A percentile compares a stretch with the other conserved stretches of the same genome.
Evolutionary conservation across 352 stramenopile genomes (phyloP).

Genomic region (Pythium plurisporium): DNA sequence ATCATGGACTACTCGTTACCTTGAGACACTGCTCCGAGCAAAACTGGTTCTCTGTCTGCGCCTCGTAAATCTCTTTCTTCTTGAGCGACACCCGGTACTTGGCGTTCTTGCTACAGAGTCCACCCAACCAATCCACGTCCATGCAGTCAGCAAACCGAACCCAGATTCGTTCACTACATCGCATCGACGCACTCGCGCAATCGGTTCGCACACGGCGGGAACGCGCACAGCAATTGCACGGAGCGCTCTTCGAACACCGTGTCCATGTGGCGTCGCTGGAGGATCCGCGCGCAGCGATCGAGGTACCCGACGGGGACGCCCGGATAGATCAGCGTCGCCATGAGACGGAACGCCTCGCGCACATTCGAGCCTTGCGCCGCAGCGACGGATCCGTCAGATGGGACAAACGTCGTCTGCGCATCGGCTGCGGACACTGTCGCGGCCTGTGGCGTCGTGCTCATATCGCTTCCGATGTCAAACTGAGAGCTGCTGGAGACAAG

Average conservation of each 20-base stretch:
- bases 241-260: slow-evolving; percentile 79
- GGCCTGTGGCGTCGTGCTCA: too few species aligned
- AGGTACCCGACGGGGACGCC: slow-evolving; percentile 61
- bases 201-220: slow-evolving; percentile 59
- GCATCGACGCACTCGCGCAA: slow-evolving; percentile 48
- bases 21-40: slow-evolving; percentile 66
- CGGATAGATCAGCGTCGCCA: slow-evolving; percentile 70
- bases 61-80: slow-evolving; percentile 76
- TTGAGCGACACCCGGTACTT: slow-evolving; percentile 75
- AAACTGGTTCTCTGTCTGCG: slow-evolving; percentile 77
- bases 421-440: too few species aligned
- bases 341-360: slow-evolving; percentile 74
- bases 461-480: too few species aligned
- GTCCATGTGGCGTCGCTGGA: slow-evolving; percentile 77
- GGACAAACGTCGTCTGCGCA: too few species aligned
- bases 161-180: too few species aligned
- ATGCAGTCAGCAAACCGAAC: neutral
- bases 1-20: too few species aligned
- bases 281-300: slow-evolving; percentile 55
- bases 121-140: neutral
- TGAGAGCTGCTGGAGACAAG: too few species aligned
- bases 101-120: slow-evolving; percentile 35
- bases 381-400: too few species aligned
- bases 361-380: slow-evolving; percentile 48
- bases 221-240: slow-evolving; percentile 61